These are phyloP conservation scores for Nissolia schottii DNA, from an alignment of 306 rosid species.

Conservation along the genomic window DNA sequence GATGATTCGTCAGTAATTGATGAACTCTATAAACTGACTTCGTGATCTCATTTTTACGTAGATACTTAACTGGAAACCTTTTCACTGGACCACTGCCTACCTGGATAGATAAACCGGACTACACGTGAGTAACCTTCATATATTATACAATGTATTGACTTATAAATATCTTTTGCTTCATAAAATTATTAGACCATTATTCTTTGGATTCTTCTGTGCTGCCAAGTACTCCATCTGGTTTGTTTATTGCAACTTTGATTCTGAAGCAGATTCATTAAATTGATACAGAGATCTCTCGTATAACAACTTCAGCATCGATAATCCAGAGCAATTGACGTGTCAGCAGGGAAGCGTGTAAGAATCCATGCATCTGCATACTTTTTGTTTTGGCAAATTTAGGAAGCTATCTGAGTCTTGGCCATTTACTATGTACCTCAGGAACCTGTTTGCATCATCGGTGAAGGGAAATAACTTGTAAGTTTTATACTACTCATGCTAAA, in stretches of 20 bases:
- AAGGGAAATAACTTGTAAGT: constrained; percentile 27
- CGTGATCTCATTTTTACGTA: constrained; percentile 8
- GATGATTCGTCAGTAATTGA: background rate
- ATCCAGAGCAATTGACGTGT: constrained; percentile 36
- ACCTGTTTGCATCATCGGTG: constrained; percentile 38
- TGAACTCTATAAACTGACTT: background rate
- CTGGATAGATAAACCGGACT: constrained; percentile 31
- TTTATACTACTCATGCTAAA: background rate
- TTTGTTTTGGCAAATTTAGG: background rate
- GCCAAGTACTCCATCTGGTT: background rate
- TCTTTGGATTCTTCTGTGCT: background rate
- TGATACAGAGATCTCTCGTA: constrained; percentile 68
- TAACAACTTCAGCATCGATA: constrained; percentile 38
- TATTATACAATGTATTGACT: background rate
- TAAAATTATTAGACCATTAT: background rate
- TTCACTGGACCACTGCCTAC: constrained; percentile 52
- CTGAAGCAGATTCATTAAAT: background rate
- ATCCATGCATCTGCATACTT: background rate
- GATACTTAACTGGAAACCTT: constrained; percentile 69
- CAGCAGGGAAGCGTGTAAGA: constrained; percentile 48
- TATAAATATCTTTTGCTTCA: background rate
- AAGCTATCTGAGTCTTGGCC: background rate
- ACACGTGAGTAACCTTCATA: constrained; percentile 42
- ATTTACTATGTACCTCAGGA: constrained; percentile 21
- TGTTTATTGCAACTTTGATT: background rate